Conservation (phyloP, 495 filamentous ascomycete species). For the Thermochaetoides thermophila region DNA sequence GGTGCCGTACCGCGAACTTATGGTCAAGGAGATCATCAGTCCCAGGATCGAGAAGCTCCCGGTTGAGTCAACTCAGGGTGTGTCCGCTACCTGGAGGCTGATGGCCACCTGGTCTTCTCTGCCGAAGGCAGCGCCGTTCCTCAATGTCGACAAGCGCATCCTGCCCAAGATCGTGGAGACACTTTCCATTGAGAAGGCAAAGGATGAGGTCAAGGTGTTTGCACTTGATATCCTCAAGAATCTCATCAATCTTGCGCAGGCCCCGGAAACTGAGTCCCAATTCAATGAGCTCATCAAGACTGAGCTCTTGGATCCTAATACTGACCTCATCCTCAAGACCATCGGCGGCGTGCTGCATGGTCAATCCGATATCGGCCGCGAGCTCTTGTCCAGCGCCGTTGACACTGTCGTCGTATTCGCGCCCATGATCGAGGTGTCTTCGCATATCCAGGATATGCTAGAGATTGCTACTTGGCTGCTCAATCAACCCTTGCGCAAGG, state of each 20-base stretch:
- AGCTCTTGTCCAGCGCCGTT: constrained; percentile 61
- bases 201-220: constrained; percentile 78
- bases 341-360: constrained; percentile 48
- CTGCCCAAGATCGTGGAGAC: constrained; percentile 56
- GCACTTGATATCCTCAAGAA: constrained; percentile 58
- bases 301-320: constrained; percentile 51
- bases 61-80: constrained; percentile 71
- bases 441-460: constrained; percentile 55
- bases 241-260: constrained; percentile 42
- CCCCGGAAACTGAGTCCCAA: constrained; percentile 33
- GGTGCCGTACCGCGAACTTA: constrained; percentile 49
- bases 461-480: constrained; percentile 67
- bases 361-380: constrained; percentile 46
- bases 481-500: constrained; percentile 62
- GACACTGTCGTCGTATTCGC: constrained; percentile 59
- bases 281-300: constrained; percentile 46
- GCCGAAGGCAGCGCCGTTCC: constrained; percentile 48
- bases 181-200: constrained; percentile 56
- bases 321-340: constrained; percentile 50
- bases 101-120: constrained; percentile 66
- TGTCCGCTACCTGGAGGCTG: constrained; percentile 69
- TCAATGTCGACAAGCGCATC: constrained; percentile 48
- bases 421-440: constrained; percentile 53
- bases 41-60: constrained; percentile 68
- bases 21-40: constrained; percentile 60